Evolutionary conservation across 164 flowering plant species (phyloP), one percentile per base, ranked within the genome.

Genomic region (Stephania japonica): DNA sequence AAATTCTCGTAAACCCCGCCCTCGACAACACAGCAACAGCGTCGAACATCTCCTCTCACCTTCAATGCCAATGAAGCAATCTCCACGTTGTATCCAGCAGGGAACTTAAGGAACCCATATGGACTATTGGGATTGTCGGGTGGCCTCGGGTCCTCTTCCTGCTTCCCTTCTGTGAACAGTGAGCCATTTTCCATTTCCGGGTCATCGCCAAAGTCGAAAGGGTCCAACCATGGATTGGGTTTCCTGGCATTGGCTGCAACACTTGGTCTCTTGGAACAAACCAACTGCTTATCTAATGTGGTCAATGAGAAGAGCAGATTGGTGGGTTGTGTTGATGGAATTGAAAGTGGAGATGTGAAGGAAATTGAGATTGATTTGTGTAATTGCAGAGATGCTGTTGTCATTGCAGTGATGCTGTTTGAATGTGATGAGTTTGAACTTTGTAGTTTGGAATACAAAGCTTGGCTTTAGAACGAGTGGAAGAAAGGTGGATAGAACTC

Each of bases 1-100:
- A 94, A 70, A 68, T 89, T 91, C 77, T 91, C 97, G 71, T 94
- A 93, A 71, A 91, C 97, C 0, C 97, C 97, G 42, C 97, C 98
- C 0, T 89, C 80, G 42, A 94, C 61, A 2, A 91, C 78, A 71
- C 94, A 94, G 76, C 94, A 91, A 66, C 98, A 91, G 67, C 97
- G 72, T 72, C 97, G 78, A 10, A 93, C 95, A 76, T 93, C 97
- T 9, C 97, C 97, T 69, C 98, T 83, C 7, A 91, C 70, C 72
- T 90, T 94, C 80, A 81, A 78, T 0, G 84, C 90, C 76, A 94
- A 47, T 0, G 93, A 88, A 18, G 91, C 97, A 18, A 94, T 53
- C 72, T 94, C 98, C 32, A 87, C 90, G 14, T 19, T 78, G 66
- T 71, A 90, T 0, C 96, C 98, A 71, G n/a, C 25, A 1, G 96